Conservation (phyloP, 2,329 filamentous ascomycete genomes). For the Lecanicillium sp. region DNA sequence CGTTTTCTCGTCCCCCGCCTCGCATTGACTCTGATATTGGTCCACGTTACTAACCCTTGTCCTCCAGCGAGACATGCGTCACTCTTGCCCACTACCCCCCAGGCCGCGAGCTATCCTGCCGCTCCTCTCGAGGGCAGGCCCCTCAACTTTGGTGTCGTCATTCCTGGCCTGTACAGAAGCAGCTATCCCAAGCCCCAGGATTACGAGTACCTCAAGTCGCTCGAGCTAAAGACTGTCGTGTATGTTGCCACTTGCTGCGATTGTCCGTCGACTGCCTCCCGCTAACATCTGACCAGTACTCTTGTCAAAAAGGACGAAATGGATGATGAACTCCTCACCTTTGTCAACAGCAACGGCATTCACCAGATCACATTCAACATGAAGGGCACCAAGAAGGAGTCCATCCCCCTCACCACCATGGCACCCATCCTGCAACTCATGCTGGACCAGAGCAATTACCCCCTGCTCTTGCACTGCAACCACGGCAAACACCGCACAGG, state of each 20-base stretch:
- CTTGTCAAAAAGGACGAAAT: constrained; percentile 56
- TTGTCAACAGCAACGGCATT: constrained; percentile 61
- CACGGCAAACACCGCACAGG: constrained; percentile 91
- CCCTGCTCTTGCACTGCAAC: constrained; percentile 85
- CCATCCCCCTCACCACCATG: constrained; percentile 61
- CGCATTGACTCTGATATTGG: not conserved
- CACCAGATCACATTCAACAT: constrained; percentile 69
- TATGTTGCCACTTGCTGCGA: no score
- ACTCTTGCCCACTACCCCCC: constrained; percentile 2
- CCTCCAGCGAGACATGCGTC: constrained; percentile 2
- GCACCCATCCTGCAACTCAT: constrained; percentile 62
- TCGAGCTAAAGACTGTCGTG: constrained; percentile 75
- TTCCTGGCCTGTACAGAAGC: constrained; percentile 71
- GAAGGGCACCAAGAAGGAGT: constrained; percentile 79
- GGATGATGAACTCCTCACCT: constrained; percentile 44
- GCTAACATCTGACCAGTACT: constrained; percentile 28
- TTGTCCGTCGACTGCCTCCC: no score
- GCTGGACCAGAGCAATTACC: constrained; percentile 66
- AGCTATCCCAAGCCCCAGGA: constrained; percentile 69
- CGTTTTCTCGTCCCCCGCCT: not conserved
- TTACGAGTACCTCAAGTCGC: constrained; percentile 57
- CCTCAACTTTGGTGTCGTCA: constrained; percentile 68
- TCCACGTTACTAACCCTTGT: not conserved
- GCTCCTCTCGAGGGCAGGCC: constrained; percentile 34
- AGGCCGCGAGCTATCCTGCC: constrained; percentile 10